Percentiles rank a stretch among this genome's conserved stretches.
phyloP scores from a whole-genome alignment of 805 yeast genomes.

The Geotrichum ghanense region DNA sequence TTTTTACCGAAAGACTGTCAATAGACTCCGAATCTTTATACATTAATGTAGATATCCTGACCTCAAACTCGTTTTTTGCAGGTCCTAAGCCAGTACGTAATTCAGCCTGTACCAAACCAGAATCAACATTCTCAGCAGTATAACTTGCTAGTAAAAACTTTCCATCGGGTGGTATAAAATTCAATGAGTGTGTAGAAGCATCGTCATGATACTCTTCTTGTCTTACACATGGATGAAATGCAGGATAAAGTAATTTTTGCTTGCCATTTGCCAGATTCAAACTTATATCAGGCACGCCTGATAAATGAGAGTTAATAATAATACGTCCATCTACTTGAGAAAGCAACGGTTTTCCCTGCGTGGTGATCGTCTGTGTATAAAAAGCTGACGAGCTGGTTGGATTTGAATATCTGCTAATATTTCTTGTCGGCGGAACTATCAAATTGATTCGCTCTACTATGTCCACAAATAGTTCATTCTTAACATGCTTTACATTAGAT shows the following conservation, averaged over 20 bases:
- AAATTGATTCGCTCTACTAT: conserved; percentile 54
- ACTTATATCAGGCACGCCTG: conserved; percentile 66
- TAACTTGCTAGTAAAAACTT: conserved; percentile 51
- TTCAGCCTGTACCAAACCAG: conserved; percentile 49
- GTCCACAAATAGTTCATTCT: conserved; percentile 82
- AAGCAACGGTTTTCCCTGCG: conserved; percentile 17
- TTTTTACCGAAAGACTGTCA: conserved; percentile 35
- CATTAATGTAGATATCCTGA: conserved; percentile 37
- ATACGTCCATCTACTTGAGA: conserved; percentile 47
- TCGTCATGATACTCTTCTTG: conserved; percentile 36
- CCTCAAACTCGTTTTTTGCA: conserved; percentile 49
- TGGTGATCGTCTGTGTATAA: conserved; percentile 14
- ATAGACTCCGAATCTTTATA: conserved; percentile 35
- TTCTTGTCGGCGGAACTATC: conserved; percentile 31
- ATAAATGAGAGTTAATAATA: conserved; percentile 53
- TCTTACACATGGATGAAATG: conserved; percentile 63
- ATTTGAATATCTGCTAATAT: conserved; percentile 1
- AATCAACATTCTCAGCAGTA: conserved; percentile 35
- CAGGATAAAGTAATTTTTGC: conserved; percentile 42
- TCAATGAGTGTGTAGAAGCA: conserved; percentile 33
- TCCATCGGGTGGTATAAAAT: conserved; percentile 88
- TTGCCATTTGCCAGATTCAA: conserved; percentile 36
- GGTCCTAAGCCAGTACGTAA: conserved; percentile 42
- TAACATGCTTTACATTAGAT: conserved; percentile 54
- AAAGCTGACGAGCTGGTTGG: conserved; percentile 17